Evolutionary conservation across 768 basidiomycete species (phyloP), one percentile per base, ranked within the genome.

Genomic region (Lepiota venenata): DNA sequence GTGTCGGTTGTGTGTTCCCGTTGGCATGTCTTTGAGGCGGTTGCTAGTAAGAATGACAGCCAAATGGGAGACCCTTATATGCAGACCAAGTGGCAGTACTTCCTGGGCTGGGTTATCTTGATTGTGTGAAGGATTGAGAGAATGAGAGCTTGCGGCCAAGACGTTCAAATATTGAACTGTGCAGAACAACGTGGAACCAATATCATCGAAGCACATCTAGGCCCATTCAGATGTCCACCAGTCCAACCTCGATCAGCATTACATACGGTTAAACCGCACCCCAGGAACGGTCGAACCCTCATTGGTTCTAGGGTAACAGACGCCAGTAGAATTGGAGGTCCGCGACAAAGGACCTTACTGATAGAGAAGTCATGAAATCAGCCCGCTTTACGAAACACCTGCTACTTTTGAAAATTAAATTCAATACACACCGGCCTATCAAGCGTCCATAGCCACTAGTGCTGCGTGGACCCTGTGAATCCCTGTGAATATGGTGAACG

Each of bases 161-260:
- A 38, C 39, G 46, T 48, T 43, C 39, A 27, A 56, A 51, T 25
- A 42, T 56, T 50, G 39, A 43, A 56, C 48, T 50, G 48, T 43
- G 55, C 49, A 52, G 16, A 39, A 46, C 56, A 57, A 47, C 56
- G 56, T 57, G 56, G 49, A 42, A 22, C 47, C 47, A 50, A 57
- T 52, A 35, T 12, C 38, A 51, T 51, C 47, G 56, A 46, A 47
- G 14, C 20, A 16, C 50, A 50, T 55, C 55, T 51, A 52, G 43
- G 46, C 50, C 56, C 50, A 55, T 55, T 55, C 45, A 39, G 46
- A 39, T 37, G 46, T 35, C 35, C 16, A 47, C 47, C 27, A 37
- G 29, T 27, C 32, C 16, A 39, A 42, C 53, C 35, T 51, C 44
- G 50, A 57, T 57, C 56, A 38, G 16, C 46, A 22, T 50, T 47